phyloP scores from a whole-genome alignment of 192 early-diverging fungal species.

The Pilaira anomala region DNA sequence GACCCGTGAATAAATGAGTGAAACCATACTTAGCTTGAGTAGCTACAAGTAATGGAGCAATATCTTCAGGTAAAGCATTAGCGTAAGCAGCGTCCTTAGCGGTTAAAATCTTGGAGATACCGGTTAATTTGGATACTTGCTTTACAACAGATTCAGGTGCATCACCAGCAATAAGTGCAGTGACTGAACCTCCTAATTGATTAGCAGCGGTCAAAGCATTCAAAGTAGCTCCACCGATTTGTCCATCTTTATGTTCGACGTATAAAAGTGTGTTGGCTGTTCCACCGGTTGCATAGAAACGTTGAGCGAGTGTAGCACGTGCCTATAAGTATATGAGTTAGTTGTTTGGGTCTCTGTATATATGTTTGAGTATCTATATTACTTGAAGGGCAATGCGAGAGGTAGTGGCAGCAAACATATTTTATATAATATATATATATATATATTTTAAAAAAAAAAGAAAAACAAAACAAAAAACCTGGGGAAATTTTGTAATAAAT shows the following conservation, averaged over 20 bases:
- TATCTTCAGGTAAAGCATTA: slow-evolving; percentile 77
- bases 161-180: slow-evolving; percentile 85
- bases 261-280: slow-evolving; percentile 77
- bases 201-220: slow-evolving; percentile 86
- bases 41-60: slow-evolving; percentile 71
- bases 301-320: slow-evolving; percentile 12
- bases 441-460: no score
- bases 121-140: slow-evolving; percentile 57
- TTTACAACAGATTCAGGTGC: slow-evolving; percentile 64
- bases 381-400: slow-evolving; percentile 22
- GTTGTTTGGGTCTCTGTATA: not conserved
- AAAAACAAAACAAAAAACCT: no score
- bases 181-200: slow-evolving; percentile 76
- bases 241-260: slow-evolving; percentile 84
- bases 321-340: not conserved
- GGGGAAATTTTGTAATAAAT: no score
- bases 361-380: not conserved
- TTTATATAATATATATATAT: not conserved
- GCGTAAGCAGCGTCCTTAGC: slow-evolving; percentile 79
- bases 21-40: slow-evolving; percentile 66
- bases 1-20: slow-evolving; percentile 84
- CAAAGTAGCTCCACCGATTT: slow-evolving; percentile 67
- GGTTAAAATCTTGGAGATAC: slow-evolving; percentile 79
- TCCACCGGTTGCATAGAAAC: slow-evolving; percentile 47
- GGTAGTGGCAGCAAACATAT: slow-evolving; percentile 14